A percentile compares a stretch with the other conserved stretches of the same genome.
These are phyloP conservation scores for Lentinula boryana DNA, from an alignment of 768 basidiomycete genomes.

Conservation along the genomic window DNA sequence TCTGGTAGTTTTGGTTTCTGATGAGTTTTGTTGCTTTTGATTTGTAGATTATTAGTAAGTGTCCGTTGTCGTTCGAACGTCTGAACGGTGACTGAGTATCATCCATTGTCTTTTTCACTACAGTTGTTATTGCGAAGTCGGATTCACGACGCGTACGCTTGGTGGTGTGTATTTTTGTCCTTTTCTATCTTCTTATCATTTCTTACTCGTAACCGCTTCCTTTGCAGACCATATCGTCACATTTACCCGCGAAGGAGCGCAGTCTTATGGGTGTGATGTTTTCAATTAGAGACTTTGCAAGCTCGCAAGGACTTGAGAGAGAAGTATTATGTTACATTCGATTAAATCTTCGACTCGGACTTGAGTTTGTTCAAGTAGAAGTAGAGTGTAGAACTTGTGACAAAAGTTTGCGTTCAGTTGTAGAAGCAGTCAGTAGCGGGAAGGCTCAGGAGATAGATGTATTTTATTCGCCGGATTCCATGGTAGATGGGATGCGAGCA, in stretches of 20 bases:
- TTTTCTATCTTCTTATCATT: neutral
- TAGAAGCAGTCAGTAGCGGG: no score
- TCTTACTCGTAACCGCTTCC: neutral
- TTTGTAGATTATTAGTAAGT: slow-evolving; percentile 42
- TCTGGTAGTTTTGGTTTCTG: neutral
- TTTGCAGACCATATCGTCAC: slow-evolving; percentile 55
- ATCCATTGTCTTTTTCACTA: slow-evolving; percentile 12
- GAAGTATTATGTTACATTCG: no score
- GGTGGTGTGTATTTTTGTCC: slow-evolving; percentile 42
- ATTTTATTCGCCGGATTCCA: no score
- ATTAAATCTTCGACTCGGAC: no score
- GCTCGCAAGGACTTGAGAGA: no score
- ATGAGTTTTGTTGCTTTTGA: neutral
- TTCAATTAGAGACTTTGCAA: slow-evolving; percentile 19
- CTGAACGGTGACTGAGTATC: neutral
- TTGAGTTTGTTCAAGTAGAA: no score
- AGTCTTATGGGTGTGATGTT: slow-evolving; percentile 48
- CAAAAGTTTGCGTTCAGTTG: no score
- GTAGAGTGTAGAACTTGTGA: no score
- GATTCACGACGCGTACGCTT: slow-evolving; percentile 58
- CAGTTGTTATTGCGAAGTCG: slow-evolving; percentile 70
- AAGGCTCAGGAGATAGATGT: no score
- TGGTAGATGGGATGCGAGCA: no score
- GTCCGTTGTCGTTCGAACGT: neutral
- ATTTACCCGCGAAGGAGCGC: slow-evolving; percentile 59